Base-by-base conservation (phyloP, 2,329 filamentous ascomycete genomes). In the Ceratocystis smalleyi region DNA sequence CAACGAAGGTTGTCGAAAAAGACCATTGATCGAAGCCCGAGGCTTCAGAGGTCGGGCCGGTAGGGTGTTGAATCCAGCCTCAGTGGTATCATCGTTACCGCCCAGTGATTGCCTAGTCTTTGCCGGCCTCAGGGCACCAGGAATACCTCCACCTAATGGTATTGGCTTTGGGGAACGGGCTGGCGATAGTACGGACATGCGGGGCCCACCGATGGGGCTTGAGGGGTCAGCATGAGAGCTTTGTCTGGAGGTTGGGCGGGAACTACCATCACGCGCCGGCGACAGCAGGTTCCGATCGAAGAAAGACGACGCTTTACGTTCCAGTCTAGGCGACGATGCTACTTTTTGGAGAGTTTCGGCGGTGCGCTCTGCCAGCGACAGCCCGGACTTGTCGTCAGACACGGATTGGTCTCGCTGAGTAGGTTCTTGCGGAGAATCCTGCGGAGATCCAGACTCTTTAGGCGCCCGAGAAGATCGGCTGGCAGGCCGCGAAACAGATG, bases 301-400 rank as follows among this genome's bases (percentile, higher is more conserved):
- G 72, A 95, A 91, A 64, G 82, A 84, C 0, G 89, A 89, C 7
- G 81, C 77, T 63, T 84, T 83, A 66, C 83, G 83, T 62, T 79
- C 82, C 57, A 87, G 73, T 0, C 82, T 83, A 3, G 91, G 91
- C 0, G 91, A 94, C 0, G 88, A 84, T 0, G 91, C 88, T 35
- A 96, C 77, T 59, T 84, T 82, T 2, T 90, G 81, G 5, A 96
- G 76, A 0, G 89, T 95, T 72, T 95, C 89, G 51, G 95, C 85
- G 0, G 91, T 95, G 65, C 92, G 80, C 69, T 96, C 91, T 0
- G 87, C 84, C 3, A 96, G 77, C 0, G 89, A 91, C 62, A 81
- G 78, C 63, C 75, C 71, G 1, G 75, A 71, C 40, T 73, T 63
- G 15, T 59, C 55, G 2, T 45, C 73, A 27, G 45, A 47, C 10